Evolutionary conservation across 2,329 filamentous ascomycete genomes (phyloP), one percentile per base, ranked within the genome.

Genomic region (Beauveria brongniartii): DNA sequence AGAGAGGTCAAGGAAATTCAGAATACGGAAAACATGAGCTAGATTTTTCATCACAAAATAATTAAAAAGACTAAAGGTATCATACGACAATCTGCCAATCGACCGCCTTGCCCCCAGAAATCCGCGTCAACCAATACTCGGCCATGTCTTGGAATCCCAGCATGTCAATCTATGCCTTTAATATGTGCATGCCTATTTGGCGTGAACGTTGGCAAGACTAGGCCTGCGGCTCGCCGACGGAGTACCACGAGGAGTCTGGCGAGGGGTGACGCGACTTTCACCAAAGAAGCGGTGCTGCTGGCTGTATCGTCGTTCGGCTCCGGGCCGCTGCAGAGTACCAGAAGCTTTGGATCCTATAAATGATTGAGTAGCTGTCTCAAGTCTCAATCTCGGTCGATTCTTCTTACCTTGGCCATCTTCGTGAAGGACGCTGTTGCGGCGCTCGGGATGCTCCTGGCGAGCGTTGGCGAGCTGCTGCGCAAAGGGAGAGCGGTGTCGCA

Each of bases 401-500:
- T 43, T 40, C 54, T 52, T 55, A 63, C 63, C 61, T 55, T 55
- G 51, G 9, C 61, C 51, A 20, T 52, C 70, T 65, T 18, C 59
- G 62, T 1, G 65, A 62, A 18, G 71, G 28, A 69, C 50, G 14
- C 71, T 73, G 43, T 64, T 66, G 2, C 69, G 69, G 14, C 67
- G 71, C 2, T 71, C 73, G 12, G 70, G 18, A 66, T 67, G 65
- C 6, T 73, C 72, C 14, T 70, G 67, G 0, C 72, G 70, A 16
- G 72, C 79, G 20, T 75, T 73, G 12, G 82, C 82, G 3, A 90
- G 74, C 46, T 80, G 80, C 72, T 88, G 84, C 0, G 87, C 87
- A 65, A 89, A 89, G 0, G 82, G 80, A 14, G 86, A 89, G 2
- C 80, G 74, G 62, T 80, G 78, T 44, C 87, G 82, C 18, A 90